Conservation (phyloP, 257 asterid genomes). For the Leptodermis oblonga region DNA sequence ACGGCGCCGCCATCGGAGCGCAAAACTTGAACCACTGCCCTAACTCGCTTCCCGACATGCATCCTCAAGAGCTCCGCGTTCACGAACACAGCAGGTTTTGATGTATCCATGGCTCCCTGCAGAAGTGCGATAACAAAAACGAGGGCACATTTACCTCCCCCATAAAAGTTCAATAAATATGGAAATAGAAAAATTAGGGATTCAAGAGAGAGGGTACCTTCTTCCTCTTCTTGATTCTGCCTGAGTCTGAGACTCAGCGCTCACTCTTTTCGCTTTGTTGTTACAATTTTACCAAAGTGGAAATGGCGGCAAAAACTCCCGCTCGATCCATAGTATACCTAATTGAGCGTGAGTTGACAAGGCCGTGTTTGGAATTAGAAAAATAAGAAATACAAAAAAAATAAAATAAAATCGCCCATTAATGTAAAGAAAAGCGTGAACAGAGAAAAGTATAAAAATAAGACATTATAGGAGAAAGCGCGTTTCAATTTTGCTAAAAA, state of each 20-base stretch:
- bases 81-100: conserved; percentile 80
- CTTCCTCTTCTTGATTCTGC: background rate
- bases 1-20: conserved; percentile 70
- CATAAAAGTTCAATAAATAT: background rate
- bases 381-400: background rate
- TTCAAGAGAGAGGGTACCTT: conserved; percentile 4
- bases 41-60: conserved; percentile 68
- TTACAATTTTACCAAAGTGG: background rate
- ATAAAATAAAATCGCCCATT: background rate
- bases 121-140: background rate
- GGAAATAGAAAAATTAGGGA: background rate
- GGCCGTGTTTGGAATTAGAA: background rate
- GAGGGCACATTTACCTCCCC: background rate
- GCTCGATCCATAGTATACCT: conserved; percentile 1
- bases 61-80: conserved; percentile 66
- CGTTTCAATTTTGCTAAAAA: too few relatives aligned
- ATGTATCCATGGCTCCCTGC: conserved; percentile 58
- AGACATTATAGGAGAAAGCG: too few relatives aligned
- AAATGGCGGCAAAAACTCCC: conserved; percentile 37
- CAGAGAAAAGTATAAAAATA: too few relatives aligned
- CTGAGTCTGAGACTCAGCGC: background rate
- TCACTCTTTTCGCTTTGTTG: background rate
- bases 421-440: too few relatives aligned
- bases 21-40: conserved; percentile 76
- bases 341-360: background rate